Conservation (phyloP, 2,329 filamentous ascomycete genomes). For the Xylariaceae sp. region DNA sequence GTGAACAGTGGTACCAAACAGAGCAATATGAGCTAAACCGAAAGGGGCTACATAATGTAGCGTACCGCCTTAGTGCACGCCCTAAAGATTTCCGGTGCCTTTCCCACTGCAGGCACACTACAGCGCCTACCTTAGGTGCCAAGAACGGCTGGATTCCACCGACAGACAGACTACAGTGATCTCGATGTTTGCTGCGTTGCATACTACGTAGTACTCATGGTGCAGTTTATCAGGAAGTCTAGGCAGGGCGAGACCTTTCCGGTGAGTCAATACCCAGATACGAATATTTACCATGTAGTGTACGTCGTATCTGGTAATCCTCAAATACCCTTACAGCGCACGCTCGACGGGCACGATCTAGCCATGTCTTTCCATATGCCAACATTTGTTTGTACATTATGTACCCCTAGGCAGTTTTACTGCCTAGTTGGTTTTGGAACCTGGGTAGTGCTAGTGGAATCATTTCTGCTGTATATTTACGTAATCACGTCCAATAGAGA, state of each 20-base stretch:
- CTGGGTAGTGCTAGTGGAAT: slow-evolving; percentile 1
- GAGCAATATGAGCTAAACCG: not conserved
- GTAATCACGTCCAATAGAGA: not conserved
- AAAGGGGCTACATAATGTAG: not conserved
- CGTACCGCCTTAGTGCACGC: not conserved
- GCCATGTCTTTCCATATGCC: too few relatives aligned
- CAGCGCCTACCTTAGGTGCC: not conserved
- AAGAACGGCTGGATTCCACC: not conserved
- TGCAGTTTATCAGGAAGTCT: slow-evolving; percentile 2
- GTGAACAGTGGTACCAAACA: too few relatives aligned
- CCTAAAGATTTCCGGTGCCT: not conserved
- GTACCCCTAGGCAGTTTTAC: too few relatives aligned
- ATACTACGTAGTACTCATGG: not conserved
- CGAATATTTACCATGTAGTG: not conserved
- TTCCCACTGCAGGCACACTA: not conserved
- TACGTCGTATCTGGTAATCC: not conserved
- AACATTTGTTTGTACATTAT: too few relatives aligned
- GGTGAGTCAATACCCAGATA: slow-evolving; percentile 5
- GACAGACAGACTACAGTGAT: not conserved
- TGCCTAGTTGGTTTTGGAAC: slow-evolving; percentile 17
- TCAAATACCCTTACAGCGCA: too few relatives aligned
- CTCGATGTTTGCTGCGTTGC: not conserved
- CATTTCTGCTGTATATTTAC: not conserved
- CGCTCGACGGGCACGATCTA: not conserved
- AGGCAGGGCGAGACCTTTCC: slow-evolving; percentile 14